A percentile compares a stretch with the other conserved stretches of the same genome.
Conservation (phyloP, 139 green algal genomes). For the Chlamydomonas urium region DNA sequence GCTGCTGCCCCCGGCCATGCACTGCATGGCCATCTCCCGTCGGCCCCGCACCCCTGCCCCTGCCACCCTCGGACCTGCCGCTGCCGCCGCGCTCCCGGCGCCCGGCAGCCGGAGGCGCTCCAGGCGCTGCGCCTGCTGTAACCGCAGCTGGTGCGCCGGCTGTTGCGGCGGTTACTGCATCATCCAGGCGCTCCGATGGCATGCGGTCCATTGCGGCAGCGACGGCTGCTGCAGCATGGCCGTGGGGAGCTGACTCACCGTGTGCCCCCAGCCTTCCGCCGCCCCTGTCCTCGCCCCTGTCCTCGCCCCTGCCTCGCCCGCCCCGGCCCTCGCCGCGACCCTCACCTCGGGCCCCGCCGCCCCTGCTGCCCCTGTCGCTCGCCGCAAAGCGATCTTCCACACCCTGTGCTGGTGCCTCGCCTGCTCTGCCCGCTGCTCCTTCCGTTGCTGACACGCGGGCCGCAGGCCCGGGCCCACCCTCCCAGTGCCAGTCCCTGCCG, state of each 20-base stretch:
- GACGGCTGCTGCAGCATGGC: background rate
- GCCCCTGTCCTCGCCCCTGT: background rate
- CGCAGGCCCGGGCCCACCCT: background rate
- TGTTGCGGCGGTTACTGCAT: too few relatives aligned
- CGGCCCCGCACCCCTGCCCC: too few relatives aligned
- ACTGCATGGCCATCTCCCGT: too few relatives aligned
- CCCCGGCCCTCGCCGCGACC: background rate
- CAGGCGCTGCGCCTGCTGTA: too few relatives aligned
- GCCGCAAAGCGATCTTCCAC: background rate
- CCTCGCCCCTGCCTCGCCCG: background rate
- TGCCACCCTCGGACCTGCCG: too few relatives aligned
- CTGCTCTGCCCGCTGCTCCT: background rate
- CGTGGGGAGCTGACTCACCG: background rate
- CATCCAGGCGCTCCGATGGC: too few relatives aligned
- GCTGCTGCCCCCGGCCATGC: too few relatives aligned
- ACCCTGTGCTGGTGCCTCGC: background rate
- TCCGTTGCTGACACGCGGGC: background rate
- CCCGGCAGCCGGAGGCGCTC: too few relatives aligned
- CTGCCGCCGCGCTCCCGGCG: too few relatives aligned
- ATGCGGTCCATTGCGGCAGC: background rate
- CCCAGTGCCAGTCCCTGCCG: background rate
- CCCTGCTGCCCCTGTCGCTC: background rate
- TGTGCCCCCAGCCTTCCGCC: background rate
- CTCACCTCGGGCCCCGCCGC: background rate
- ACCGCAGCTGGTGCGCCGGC: too few relatives aligned